Evolutionary conservation across 331 rosid genomes (phyloP).

Genomic region (Malus hybrid): DNA sequence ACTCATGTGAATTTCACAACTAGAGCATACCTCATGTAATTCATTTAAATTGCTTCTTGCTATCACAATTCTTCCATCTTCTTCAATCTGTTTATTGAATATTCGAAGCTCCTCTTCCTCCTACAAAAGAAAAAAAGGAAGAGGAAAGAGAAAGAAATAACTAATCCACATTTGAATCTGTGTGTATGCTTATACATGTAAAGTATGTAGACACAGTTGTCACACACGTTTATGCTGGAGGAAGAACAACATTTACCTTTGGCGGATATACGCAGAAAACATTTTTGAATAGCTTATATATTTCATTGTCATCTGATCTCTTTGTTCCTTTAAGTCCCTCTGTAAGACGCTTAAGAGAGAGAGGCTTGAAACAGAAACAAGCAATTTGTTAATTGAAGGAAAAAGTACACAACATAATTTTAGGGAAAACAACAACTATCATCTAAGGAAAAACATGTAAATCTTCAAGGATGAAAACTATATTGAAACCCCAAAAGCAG

Average conservation of each 20-base stretch:
- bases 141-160: neutral
- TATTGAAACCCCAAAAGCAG: neutral
- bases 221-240: neutral
- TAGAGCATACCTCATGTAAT: constrained; percentile 51
- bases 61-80: constrained; percentile 74
- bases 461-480: neutral
- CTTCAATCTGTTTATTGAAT: constrained; percentile 91
- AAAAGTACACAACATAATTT: neutral
- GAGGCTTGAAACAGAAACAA: constrained; percentile 53
- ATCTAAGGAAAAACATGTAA: neutral
- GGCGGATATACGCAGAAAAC: constrained; percentile 69
- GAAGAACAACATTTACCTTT: constrained; percentile 41
- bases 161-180: neutral
- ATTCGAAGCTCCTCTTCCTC: constrained; percentile 70
- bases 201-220: neutral
- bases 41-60: constrained; percentile 84
- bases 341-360: constrained; percentile 71
- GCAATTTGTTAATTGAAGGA: neutral
- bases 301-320: constrained; percentile 61
- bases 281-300: constrained; percentile 76
- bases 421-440: neutral
- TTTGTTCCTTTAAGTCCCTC: constrained; percentile 69
- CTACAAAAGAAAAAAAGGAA: constrained; percentile 32
- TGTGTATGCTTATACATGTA: neutral
- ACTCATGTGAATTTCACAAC: neutral